A percentile compares a stretch with the other conserved stretches of the same genome.
Conservation (phyloP, 2,329 filamentous ascomycete genomes). For the Camptophora hylomeconis region DNA sequence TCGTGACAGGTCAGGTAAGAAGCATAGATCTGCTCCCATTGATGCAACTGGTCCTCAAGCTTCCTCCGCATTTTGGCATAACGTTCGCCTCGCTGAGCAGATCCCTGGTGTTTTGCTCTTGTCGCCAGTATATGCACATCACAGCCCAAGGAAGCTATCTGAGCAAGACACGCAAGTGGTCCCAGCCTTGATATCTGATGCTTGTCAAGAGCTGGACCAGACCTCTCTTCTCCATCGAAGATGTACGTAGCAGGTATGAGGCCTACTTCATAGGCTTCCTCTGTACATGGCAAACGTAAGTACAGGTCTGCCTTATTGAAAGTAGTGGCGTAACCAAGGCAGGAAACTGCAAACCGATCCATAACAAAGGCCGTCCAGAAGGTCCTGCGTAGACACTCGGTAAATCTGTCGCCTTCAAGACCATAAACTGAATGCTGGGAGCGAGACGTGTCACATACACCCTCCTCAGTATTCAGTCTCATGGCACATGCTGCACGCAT, state of each 20-base stretch:
- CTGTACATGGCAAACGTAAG: slow-evolving; percentile 50
- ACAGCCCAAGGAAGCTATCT: no score
- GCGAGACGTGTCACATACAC: slow-evolving; percentile 34
- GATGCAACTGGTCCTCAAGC: no score
- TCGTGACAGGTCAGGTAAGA: no score
- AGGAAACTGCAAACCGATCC: slow-evolving; percentile 53
- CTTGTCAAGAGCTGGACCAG: no score
- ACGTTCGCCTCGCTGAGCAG: no score
- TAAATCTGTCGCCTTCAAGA: slow-evolving; percentile 43
- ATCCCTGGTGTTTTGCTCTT: no score
- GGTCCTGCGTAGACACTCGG: slow-evolving; percentile 55
- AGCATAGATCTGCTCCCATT: no score
- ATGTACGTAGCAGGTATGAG: slow-evolving; percentile 43
- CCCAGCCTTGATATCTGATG: no score
- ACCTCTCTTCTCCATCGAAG: slow-evolving; percentile 33
- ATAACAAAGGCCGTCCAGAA: slow-evolving; percentile 61
- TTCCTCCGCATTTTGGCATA: no score
- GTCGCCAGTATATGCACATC: no score
- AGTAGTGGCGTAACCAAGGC: slow-evolving; percentile 39
- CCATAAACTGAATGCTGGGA: slow-evolving; percentile 40
- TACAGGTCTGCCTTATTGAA: slow-evolving; percentile 54
- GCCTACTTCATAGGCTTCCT: slow-evolving; percentile 49
- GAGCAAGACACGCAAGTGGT: no score
- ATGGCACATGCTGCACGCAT: slow-evolving; percentile 46
- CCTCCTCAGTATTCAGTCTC: slow-evolving; percentile 50